Percentiles rank a stretch among this genome's conserved stretches.
These are phyloP conservation scores for Cladosporium sp. DNA, from an alignment of 2,329 filamentous ascomycete genomes.

Conservation along the genomic window DNA sequence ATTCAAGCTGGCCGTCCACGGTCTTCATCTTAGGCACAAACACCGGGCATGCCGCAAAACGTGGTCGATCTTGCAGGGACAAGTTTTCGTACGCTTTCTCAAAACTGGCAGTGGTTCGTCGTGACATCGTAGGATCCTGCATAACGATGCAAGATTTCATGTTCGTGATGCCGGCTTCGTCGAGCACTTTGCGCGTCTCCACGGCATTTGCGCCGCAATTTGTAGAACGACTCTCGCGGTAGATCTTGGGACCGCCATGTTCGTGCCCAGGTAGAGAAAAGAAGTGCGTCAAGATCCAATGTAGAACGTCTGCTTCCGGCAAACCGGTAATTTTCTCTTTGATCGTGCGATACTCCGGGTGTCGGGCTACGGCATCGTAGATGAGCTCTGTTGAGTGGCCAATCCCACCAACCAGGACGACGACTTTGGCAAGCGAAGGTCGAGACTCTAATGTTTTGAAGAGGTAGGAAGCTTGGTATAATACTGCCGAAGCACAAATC, in stretches of 20 bases:
- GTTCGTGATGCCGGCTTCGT: constrained; percentile 22
- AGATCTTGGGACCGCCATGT: constrained; percentile 27
- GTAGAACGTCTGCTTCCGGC: constrained; percentile 39
- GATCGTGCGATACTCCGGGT: constrained; percentile 29
- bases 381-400: constrained; percentile 44
- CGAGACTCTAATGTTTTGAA: constrained; percentile 31
- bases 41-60: constrained; percentile 31
- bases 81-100: constrained; percentile 33
- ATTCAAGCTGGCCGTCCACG: constrained; percentile 6
- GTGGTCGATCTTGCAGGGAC: constrained; percentile 10
- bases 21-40: constrained; percentile 27
- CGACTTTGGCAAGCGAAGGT: constrained; percentile 31
- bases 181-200: constrained; percentile 34
- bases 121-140: constrained; percentile 46
- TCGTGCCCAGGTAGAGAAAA: constrained; percentile 26
- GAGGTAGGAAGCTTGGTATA: constrained; percentile 33
- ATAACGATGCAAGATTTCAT: constrained; percentile 34
- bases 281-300: constrained; percentile 32
- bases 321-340: constrained; percentile 29
- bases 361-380: constrained; percentile 37
- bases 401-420: constrained; percentile 44
- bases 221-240: constrained; percentile 43
- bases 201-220: constrained; percentile 45
- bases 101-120: constrained; percentile 41
- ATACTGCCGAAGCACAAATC: constrained; percentile 38